Base-by-base conservation (phyloP, 768 basidiomycete genomes). In the Suillus cothurnatus region DNA sequence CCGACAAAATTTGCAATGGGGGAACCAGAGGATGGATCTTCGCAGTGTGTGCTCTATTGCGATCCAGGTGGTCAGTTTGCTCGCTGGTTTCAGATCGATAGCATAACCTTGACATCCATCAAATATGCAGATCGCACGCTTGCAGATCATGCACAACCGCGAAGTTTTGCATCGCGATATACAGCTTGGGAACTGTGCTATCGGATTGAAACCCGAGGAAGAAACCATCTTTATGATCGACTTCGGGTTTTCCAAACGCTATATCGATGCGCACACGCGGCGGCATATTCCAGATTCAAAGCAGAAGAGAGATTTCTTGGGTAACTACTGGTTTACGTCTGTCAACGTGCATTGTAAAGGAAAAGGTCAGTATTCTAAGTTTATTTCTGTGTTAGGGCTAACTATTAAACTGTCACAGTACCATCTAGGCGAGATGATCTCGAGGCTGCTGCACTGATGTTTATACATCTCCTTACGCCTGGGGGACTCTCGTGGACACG, bases 291-390 rank as follows among this genome's bases (percentile, higher is more conserved):
- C 86, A 21, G 88, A 92, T 64, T 88, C 86, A 69, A 86, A 82
- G 61, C 77, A 76, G 36, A 88, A 87, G 72, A 85, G 90, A 49
- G 88, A 91, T 70, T 93, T 93, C 68, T 86, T 93, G 61, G 91
- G 91, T 31, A 93, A 93, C 72, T 93, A 92, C 72, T 93, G 90
- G 90, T 93, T 93, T 72, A 88, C 86, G 79, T 88, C 91, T 14
- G 84, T 93, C 4, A 85, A 84, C 47, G 92, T 93, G 14, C 91
- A 93, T 74, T 93, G 91, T 69, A 85, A 86, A 57, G 88, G 89
- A 62, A 88, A 86, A 82, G 89, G 91, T 90, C 67, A 67, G 78
- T 69, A 43, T 70, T 62, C 45, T 32, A 47, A 58, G 26, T 61
- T 62, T 65, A 63, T 68, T 62, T 62, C 58, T 63, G 63, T 41